Evolutionary conservation across 139 green algal species (phyloP), one percentile per base, ranked within the genome.

Genomic region (Choricystis sp.): DNA sequence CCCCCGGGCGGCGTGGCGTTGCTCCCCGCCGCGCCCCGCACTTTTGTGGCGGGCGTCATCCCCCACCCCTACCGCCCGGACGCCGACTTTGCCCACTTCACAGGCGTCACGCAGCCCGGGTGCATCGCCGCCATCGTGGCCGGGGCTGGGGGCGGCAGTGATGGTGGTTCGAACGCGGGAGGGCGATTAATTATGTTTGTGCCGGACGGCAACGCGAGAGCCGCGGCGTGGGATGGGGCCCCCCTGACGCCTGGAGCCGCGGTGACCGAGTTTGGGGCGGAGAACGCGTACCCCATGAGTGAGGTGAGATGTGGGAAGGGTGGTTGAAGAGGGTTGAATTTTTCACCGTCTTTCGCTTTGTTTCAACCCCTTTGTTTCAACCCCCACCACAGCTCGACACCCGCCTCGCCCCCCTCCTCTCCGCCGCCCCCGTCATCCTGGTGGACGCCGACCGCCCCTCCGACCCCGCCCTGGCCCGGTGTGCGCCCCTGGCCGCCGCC

Each of bases 11-110:
- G 67, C 23, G 57, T 92, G 21, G 83, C 79, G 16, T 59, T 95
- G 4, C 49, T 95, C 14, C 77, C 79, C 3, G 69, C 85, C 14
- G 76, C 86, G 9, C 67, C 66, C 26, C 64, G 57, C 3, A 58
- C 59, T 2, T 89, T 80, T 73, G 88, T 93, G 74, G 63, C 83
- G 2, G 86, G 72, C 4, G 73, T 88, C n/a, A 89, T 95, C 21
- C 87, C 87, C 0, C 85, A 90, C 71, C 82, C 85, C 4, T 95
- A 89, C 74, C 76, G 86, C 29, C 80, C 75, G 70, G 82, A 93
- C 29, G 74, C 88, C 30, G 87, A 96, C 81, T 87, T 89, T 61
- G 28, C 81, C 26, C 96, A 95, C 68, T 71, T 96, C 1, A 96
- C 86, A 1, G 88, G 89, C 23, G 65, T 94, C n/a, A 68, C 70